phyloP scores from a whole-genome alignment of 2,329 filamentous ascomycete species.

The Orbilia blumenaviensis region DNA sequence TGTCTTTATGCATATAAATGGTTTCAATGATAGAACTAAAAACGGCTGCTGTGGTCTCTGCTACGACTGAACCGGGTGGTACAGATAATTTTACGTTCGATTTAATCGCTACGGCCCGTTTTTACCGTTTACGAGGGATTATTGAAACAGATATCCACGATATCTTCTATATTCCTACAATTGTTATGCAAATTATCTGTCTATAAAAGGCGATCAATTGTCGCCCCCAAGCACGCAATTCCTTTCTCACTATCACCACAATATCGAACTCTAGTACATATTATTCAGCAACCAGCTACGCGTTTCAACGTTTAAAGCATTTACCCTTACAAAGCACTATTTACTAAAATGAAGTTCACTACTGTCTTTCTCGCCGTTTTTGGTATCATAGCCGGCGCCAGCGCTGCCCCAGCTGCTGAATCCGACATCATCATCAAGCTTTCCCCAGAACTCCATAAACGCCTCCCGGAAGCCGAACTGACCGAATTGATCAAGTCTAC shows the following conservation, averaged over 20 bases:
- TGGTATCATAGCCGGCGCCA: slow-evolving; percentile 29
- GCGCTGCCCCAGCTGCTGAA: slow-evolving; percentile 37
- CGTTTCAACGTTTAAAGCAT: too few species aligned
- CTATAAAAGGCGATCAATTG: not conserved
- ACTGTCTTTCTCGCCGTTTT: slow-evolving; percentile 15
- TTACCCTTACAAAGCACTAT: not conserved
- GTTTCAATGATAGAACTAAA: too few species aligned
- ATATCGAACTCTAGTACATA: not conserved
- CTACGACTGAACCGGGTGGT: too few species aligned
- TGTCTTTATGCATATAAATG: too few species aligned
- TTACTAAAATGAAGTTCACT: slow-evolving; percentile 41
- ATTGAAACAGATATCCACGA: not conserved
- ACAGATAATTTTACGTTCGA: too few species aligned
- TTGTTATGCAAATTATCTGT: not conserved
- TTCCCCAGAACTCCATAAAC: slow-evolving; percentile 44
- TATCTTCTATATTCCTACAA: not conserved
- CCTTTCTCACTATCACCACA: not conserved
- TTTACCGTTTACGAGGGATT: not conserved
- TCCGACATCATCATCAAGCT: slow-evolving; percentile 43
- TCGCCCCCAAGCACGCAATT: slow-evolving; percentile 2
- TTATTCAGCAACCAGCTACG: too few species aligned
- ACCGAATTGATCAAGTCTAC: slow-evolving; percentile 44
- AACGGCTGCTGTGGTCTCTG: too few species aligned
- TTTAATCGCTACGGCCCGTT: not conserved
- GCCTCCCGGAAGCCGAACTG: slow-evolving; percentile 42